Conservation (phyloP, 2,329 filamentous ascomycete genomes). For the Gremmenia infestans region DNA sequence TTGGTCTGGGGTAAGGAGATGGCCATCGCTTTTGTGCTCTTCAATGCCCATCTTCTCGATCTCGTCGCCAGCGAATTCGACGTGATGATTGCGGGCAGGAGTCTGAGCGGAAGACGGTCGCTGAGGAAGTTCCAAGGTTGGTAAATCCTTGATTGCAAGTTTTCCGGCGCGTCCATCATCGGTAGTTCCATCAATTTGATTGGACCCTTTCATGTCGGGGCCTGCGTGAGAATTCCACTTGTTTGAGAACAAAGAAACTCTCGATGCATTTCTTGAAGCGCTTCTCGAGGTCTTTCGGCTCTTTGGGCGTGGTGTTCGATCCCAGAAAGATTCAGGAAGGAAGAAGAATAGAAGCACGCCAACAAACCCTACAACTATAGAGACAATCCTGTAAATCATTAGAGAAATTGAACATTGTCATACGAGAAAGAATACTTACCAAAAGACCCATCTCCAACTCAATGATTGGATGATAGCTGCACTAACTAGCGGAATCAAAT, state of each 20-base stretch:
- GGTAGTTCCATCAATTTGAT: not conserved
- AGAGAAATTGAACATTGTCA: slow-evolving; percentile 9
- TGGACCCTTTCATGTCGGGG: not conserved
- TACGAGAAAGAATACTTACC: slow-evolving; percentile 45
- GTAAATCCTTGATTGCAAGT: not conserved
- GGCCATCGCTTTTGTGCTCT: not conserved
- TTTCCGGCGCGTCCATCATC: slow-evolving; percentile 2
- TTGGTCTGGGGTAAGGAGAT: too few relatives aligned
- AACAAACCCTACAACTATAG: slow-evolving; percentile 71
- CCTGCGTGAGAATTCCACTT: slow-evolving; percentile 5
- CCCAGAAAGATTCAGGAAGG: slow-evolving; percentile 95
- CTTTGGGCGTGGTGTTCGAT: slow-evolving; percentile 60
- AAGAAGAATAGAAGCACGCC: slow-evolving; percentile 76
- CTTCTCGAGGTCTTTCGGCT: slow-evolving; percentile 14
- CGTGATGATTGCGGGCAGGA: slow-evolving; percentile 37
- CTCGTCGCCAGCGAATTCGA: slow-evolving; percentile 48
- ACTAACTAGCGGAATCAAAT: slow-evolving; percentile 80
- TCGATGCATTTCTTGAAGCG: slow-evolving; percentile 14
- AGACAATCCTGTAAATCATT: slow-evolving; percentile 59
- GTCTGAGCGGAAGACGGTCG: not conserved
- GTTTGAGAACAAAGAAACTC: slow-evolving; percentile 15
- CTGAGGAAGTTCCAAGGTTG: not conserved
- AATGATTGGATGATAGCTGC: slow-evolving; percentile 74
- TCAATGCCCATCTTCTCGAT: not conserved
- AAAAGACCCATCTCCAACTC: slow-evolving; percentile 89